Percentiles rank a stretch among this genome's conserved stretches.
Evolutionary conservation across 805 yeast species (phyloP).

Genomic region (Candida jianshihensis): DNA sequence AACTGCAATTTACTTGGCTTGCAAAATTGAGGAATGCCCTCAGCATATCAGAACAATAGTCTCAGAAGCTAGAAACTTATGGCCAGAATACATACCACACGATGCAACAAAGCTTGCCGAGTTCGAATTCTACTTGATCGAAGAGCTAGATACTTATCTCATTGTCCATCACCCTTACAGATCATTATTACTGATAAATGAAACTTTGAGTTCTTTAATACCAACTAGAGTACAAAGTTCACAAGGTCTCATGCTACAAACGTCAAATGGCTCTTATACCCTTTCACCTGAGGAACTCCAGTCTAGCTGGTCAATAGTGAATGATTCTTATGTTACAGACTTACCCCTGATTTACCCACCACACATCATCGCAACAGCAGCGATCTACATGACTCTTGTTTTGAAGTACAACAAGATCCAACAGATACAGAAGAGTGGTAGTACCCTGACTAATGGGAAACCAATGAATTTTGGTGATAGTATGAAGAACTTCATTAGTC

Average conservation of each 20-base stretch:
- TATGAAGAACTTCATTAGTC: constrained; percentile 51
- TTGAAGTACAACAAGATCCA: constrained; percentile 32
- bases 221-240: constrained; percentile 1
- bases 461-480: constrained; percentile 22
- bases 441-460: neutral
- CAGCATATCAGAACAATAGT: constrained; percentile 83
- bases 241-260: neutral
- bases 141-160: constrained; percentile 70
- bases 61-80: constrained; percentile 76
- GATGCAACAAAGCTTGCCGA: constrained; percentile 91
- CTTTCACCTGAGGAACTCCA: constrained; percentile 67
- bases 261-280: constrained; percentile 2
- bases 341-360: constrained; percentile 81
- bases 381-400: constrained; percentile 73
- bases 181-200: constrained; percentile 47
- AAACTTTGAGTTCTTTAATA: constrained; percentile 21
- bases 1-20: constrained; percentile 80
- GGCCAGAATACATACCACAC: constrained; percentile 94
- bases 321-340: constrained; percentile 87
- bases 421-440: constrained; percentile 4
- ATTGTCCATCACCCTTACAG: constrained; percentile 74
- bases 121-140: constrained; percentile 88
- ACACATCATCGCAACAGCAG: constrained; percentile 74
- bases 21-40: constrained; percentile 94
- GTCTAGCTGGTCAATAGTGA: constrained; percentile 81